Evolutionary conservation across 2,329 filamentous ascomycete species (phyloP).

Genomic region (Fusarium sp.): DNA sequence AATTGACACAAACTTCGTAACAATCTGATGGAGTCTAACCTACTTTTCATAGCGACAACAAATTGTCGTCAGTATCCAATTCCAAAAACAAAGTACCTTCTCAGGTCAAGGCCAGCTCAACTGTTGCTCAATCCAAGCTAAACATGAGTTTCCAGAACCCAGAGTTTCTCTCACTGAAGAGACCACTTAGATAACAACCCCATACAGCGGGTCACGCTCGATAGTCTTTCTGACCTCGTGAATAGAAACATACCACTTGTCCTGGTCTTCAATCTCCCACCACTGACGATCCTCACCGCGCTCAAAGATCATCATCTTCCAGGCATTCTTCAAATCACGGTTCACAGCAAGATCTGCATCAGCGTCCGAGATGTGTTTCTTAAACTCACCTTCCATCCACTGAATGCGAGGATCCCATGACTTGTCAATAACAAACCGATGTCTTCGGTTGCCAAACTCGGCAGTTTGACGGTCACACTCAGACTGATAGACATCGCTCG

Average conservation of each 20-base stretch:
- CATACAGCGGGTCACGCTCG: not conserved
- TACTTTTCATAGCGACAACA: too few species aligned
- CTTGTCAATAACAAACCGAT: constrained; percentile 2
- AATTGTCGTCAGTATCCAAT: not conserved
- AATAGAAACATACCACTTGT: constrained; percentile 3
- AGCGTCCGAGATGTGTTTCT: not conserved
- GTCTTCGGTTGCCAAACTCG: not conserved
- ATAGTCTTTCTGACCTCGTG: not conserved
- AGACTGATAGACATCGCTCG: not conserved
- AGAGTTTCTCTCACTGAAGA: too few species aligned
- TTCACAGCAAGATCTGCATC: not conserved
- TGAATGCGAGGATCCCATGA: constrained; percentile 19
- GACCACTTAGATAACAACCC: not conserved
- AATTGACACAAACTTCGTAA: too few species aligned
- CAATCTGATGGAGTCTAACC: too few species aligned
- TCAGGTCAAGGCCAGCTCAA: not conserved
- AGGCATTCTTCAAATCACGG: not conserved
- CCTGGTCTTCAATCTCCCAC: constrained; percentile 5
- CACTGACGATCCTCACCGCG: not conserved
- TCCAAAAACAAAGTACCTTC: not conserved
- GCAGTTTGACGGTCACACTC: not conserved
- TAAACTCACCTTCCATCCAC: constrained; percentile 4
- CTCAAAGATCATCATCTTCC: not conserved
- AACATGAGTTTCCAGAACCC: not conserved
- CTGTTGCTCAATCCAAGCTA: too few species aligned